Percentiles rank a stretch among this genome's conserved stretches.
These are phyloP conservation scores for Sphaerobolus stellatus DNA, from an alignment of 1,284 basidiomycete species.

Conservation along the genomic window DNA sequence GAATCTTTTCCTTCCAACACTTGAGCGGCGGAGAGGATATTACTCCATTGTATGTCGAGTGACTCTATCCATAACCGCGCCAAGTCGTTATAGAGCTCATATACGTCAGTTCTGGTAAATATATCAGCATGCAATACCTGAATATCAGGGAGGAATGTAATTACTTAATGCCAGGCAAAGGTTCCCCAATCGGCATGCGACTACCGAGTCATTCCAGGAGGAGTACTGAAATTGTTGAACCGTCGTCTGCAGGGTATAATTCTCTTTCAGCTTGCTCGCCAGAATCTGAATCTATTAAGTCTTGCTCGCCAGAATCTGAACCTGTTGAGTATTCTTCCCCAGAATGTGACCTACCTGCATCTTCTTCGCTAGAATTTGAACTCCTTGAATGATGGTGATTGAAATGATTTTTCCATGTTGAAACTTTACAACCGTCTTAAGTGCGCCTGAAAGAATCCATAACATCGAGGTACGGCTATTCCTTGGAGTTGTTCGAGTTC, in stretches of 20 bases:
- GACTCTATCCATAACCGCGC: not conserved
- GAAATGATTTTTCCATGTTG: not conserved
- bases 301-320: too few relatives aligned
- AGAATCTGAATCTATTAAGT: too few relatives aligned
- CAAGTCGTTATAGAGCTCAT: not conserved
- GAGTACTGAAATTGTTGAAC: not conserved
- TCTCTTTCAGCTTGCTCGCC: too few relatives aligned
- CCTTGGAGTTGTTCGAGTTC: slow-evolving; percentile 1
- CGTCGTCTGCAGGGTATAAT: too few relatives aligned
- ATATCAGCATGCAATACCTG: not conserved
- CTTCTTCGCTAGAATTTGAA: not conserved
- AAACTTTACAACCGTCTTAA: not conserved
- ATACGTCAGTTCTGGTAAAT: not conserved
- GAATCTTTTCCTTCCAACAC: not conserved
- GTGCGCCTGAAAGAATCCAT: not conserved
- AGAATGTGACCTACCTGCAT: not conserved
- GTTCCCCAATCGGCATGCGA: not conserved
- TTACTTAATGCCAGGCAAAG: not conserved
- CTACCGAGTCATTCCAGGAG: not conserved
- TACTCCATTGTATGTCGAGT: not conserved
- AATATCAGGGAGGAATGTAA: not conserved
- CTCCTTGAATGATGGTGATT: not conserved
- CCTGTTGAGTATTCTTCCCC: not conserved
- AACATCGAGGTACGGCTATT: not conserved
- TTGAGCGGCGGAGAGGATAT: not conserved